A percentile compares a stretch with the other conserved stretches of the same genome.
phyloP scores from a whole-genome alignment of 352 stramenopile species.

The Globisporangium okanoganense region DNA sequence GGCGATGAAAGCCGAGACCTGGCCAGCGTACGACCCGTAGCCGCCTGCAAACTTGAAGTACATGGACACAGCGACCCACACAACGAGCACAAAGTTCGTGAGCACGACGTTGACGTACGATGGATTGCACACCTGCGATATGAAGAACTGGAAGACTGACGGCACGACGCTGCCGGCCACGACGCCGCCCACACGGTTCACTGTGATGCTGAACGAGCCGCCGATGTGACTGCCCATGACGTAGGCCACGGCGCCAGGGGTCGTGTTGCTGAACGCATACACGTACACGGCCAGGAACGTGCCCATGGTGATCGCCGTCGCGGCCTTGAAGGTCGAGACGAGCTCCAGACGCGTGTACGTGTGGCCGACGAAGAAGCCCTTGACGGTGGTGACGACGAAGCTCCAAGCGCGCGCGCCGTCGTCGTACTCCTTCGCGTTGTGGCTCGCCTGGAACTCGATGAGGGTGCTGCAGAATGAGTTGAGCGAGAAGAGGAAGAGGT shows the following conservation, averaged over 20 bases:
- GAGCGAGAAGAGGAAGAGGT: constrained; percentile 51
- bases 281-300: constrained; percentile 40
- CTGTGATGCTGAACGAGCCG: constrained; percentile 48
- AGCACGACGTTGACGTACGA: constrained; percentile 28
- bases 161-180: constrained; percentile 44
- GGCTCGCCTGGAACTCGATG: constrained; percentile 31
- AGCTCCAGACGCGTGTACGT: constrained; percentile 29
- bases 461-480: constrained; percentile 45
- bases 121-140: constrained; percentile 29
- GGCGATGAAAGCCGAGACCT: constrained; percentile 66
- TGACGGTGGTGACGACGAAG: constrained; percentile 16
- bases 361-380: constrained; percentile 25
- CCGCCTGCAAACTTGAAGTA: constrained; percentile 57
- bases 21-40: constrained; percentile 53
- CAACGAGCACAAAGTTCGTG: constrained; percentile 40
- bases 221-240: constrained; percentile 58
- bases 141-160: constrained; percentile 52
- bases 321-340: constrained; percentile 32
- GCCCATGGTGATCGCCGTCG: constrained; percentile 30
- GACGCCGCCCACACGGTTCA: constrained; percentile 44
- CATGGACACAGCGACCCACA: constrained; percentile 59
- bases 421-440: constrained; percentile 36
- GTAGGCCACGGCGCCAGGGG: constrained; percentile 34
- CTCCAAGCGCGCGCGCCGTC: constrained; percentile 19
- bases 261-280: constrained; percentile 39